A percentile compares a stretch with the other conserved stretches of the same genome.
These are phyloP conservation scores for Porphyrellus cyaneotinctus DNA, from an alignment of 768 basidiomycete species.

Conservation along the genomic window DNA sequence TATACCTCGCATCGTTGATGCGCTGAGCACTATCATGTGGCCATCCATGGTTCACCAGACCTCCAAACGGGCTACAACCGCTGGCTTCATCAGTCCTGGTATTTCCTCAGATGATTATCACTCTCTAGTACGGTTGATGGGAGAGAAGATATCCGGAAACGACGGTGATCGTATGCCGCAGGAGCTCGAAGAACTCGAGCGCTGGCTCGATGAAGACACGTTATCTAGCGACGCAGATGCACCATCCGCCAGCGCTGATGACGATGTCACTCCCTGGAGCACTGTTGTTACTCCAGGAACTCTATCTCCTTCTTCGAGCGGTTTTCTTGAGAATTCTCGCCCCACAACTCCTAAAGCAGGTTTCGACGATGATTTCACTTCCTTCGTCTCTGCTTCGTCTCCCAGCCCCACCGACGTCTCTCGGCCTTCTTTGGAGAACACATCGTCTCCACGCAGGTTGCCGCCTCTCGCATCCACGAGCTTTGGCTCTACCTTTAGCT, in stretches of 20 bases:
- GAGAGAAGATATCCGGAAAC: constrained; percentile 21
- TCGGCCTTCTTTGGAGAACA: background rate
- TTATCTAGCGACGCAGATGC: constrained; percentile 14
- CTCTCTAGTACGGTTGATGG: constrained; percentile 21
- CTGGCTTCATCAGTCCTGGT: background rate
- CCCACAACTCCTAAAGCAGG: constrained; percentile 36
- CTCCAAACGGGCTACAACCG: background rate
- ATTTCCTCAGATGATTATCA: constrained; percentile 18
- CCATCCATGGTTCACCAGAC: constrained; percentile 55
- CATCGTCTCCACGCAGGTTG: background rate
- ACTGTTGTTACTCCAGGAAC: constrained; percentile 31
- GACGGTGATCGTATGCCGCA: constrained; percentile 36
- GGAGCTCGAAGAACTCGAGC: constrained; percentile 57
- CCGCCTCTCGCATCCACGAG: constrained; percentile 13
- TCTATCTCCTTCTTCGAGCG: constrained; percentile 22
- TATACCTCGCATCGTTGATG: constrained; percentile 69
- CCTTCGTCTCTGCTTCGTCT: constrained; percentile 61
- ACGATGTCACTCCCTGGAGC: constrained; percentile 39
- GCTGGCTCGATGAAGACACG: constrained; percentile 55
- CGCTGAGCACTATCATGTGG: constrained; percentile 87
- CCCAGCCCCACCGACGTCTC: constrained; percentile 4
- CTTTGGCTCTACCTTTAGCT: constrained; percentile 30
- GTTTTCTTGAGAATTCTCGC: constrained; percentile 18
- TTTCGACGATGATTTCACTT: constrained; percentile 80
- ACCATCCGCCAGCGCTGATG: constrained; percentile 14